A percentile compares a stretch with the other conserved stretches of the same genome.
Conservation (phyloP, 148 eudicot species). For the Mesembryanthemum crystallinum region DNA sequence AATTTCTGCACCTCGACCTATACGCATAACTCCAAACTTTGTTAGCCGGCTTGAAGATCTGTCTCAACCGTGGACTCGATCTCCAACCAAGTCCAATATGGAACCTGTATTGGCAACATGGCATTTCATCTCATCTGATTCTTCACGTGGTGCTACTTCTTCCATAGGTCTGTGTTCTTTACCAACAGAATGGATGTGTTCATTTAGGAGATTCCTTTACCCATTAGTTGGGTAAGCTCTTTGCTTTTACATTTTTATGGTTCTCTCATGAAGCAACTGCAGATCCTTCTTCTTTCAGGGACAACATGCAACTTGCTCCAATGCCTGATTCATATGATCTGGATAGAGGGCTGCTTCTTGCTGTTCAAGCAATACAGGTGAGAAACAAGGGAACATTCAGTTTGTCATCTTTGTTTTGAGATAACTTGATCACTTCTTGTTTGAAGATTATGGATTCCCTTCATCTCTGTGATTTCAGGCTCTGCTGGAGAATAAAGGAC, state of each 20-base stretch:
- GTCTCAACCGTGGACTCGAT: conserved; percentile 99
- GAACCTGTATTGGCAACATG: conserved; percentile 90
- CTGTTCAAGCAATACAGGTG: conserved; percentile 99
- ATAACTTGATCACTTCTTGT: background rate
- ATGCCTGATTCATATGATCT: conserved; percentile 98
- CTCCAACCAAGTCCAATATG: conserved; percentile 91
- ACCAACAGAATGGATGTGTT: conserved; percentile 7
- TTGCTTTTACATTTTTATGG: conserved; percentile 27
- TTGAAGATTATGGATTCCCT: conserved; percentile 12
- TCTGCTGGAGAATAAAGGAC: conserved; percentile 86
- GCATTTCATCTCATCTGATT: conserved; percentile 72
- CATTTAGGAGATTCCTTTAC: background rate
- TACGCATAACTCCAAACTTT: conserved; percentile 73
- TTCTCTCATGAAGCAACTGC: conserved; percentile 79
- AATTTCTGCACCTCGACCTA: conserved; percentile 80
- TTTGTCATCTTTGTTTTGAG: background rate
- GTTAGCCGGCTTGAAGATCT: conserved; percentile 83
- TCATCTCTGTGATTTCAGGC: conserved; percentile 50
- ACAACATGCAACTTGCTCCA: conserved; percentile 85
- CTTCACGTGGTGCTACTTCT: conserved; percentile 43
- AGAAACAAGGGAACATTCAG: background rate
- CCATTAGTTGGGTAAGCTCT: conserved; percentile 11
- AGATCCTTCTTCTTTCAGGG: conserved; percentile 91
- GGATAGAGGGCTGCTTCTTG: conserved; percentile 94
- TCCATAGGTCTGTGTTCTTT: conserved; percentile 50